Evolutionary conservation across 371 early-diverging fungal genomes (phyloP).

Genomic region (Massospora cicadina): DNA sequence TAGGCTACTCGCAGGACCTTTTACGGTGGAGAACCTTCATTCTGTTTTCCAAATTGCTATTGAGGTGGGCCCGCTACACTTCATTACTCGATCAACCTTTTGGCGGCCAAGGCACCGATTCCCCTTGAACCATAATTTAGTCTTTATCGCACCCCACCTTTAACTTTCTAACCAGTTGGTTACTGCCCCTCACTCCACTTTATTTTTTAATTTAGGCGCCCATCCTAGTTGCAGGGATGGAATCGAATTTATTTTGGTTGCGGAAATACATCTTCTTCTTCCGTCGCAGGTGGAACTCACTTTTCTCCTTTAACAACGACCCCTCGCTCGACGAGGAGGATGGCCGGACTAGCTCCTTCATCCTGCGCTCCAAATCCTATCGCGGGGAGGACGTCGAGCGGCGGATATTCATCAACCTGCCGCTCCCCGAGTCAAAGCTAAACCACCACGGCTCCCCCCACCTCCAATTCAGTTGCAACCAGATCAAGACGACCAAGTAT

Average conservation of each 20-base stretch:
- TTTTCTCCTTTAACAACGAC: neutral
- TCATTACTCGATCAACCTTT: too few relatives aligned
- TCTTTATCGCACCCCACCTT: too few relatives aligned
- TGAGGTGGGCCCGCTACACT: too few relatives aligned
- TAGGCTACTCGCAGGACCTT: too few relatives aligned
- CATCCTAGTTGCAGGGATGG: neutral
- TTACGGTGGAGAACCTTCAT: too few relatives aligned
- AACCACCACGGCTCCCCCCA: conserved; percentile 27
- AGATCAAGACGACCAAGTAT: conserved; percentile 73
- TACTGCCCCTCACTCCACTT: too few relatives aligned
- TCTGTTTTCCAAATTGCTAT: too few relatives aligned
- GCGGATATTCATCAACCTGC: conserved; percentile 44
- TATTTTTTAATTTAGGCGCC: too few relatives aligned
- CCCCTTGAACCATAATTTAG: too few relatives aligned
- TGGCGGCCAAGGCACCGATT: too few relatives aligned
- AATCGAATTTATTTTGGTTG: neutral
- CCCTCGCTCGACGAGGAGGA: neutral
- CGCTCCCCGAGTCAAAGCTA: conserved; percentile 31
- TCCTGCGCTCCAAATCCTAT: neutral
- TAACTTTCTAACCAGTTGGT: too few relatives aligned
- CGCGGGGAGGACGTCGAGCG: conserved; percentile 20
- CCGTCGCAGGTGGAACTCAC: neutral
- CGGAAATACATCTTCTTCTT: neutral
- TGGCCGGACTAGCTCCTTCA: neutral
- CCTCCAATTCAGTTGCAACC: conserved; percentile 40